Conservation (phyloP, 1,139 yeast genomes). For the Kazachstania sp. region DNA sequence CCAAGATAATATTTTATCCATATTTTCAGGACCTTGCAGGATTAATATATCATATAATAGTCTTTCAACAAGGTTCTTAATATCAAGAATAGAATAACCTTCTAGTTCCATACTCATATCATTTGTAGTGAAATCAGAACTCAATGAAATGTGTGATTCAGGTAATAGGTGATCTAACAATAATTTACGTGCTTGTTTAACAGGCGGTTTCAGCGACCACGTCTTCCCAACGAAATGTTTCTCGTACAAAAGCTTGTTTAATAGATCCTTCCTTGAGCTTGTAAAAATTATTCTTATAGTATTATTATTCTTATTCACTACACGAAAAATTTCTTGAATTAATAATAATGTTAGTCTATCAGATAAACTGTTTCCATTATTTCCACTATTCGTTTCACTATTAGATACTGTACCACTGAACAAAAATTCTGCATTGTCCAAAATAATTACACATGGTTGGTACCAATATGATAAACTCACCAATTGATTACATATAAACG, state of each 20-base stretch:
- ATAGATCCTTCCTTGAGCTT: slow-evolving; percentile 53
- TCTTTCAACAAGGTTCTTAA: slow-evolving; percentile 64
- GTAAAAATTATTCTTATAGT: slow-evolving; percentile 32
- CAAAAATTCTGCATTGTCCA: slow-evolving; percentile 76
- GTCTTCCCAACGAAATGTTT: slow-evolving; percentile 66
- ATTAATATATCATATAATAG: slow-evolving; percentile 49
- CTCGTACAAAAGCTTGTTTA: slow-evolving; percentile 54
- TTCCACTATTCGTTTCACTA: neutral
- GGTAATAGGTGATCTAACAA: slow-evolving; percentile 44
- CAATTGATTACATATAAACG: slow-evolving; percentile 40
- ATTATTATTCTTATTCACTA: slow-evolving; percentile 34
- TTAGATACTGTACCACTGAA: slow-evolving; percentile 27
- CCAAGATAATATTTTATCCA: slow-evolving; percentile 11
- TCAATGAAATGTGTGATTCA: slow-evolving; percentile 16
- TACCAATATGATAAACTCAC: slow-evolving; percentile 66
- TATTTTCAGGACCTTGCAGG: neutral
- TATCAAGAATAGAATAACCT: slow-evolving; percentile 80
- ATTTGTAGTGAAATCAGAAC: slow-evolving; percentile 46
- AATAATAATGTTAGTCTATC: slow-evolving; percentile 32
- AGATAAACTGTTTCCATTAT: slow-evolving; percentile 26
- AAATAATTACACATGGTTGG: slow-evolving; percentile 62
- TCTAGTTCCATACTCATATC: slow-evolving; percentile 78
- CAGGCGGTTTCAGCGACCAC: slow-evolving; percentile 60
- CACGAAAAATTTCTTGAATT: slow-evolving; percentile 34
- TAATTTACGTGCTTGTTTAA: slow-evolving; percentile 48